phyloP scores from a whole-genome alignment of 2,329 filamentous ascomycete genomes.

The Ophiostoma ulmi region DNA sequence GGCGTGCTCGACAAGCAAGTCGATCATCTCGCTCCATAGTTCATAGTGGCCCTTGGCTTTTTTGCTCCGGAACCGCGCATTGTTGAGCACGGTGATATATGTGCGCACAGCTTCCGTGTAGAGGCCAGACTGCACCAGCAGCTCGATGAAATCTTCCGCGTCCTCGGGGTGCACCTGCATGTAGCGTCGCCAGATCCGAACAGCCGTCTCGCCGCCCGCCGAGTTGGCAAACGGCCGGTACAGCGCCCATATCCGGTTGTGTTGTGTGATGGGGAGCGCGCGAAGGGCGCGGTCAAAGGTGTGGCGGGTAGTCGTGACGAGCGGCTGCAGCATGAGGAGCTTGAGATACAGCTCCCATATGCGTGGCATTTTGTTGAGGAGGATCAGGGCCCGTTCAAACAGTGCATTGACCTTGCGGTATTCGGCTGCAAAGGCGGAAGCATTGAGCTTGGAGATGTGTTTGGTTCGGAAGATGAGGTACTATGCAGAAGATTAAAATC shows the following conservation, averaged over 20 bases:
- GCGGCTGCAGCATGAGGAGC: slow-evolving; percentile 86
- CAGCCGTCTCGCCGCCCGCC: slow-evolving; percentile 80
- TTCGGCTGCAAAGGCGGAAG: slow-evolving; percentile 71
- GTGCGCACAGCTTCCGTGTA: slow-evolving; percentile 88
- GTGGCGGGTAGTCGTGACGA: slow-evolving; percentile 77
- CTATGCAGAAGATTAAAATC: slow-evolving; percentile 31
- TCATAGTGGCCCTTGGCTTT: slow-evolving; percentile 93
- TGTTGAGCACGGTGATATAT: slow-evolving; percentile 89
- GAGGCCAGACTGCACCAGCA: slow-evolving; percentile 72
- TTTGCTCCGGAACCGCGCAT: slow-evolving; percentile 84
- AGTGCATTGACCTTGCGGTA: slow-evolving; percentile 91
- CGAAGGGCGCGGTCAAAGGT: slow-evolving; percentile 90
- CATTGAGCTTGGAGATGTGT: slow-evolving; percentile 76
- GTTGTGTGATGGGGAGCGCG: slow-evolving; percentile 87
- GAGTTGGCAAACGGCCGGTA: slow-evolving; percentile 90
- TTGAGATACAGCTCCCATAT: slow-evolving; percentile 98
- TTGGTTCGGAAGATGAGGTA: slow-evolving; percentile 81
- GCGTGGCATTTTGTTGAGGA: slow-evolving; percentile 97
- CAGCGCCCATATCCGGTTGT: slow-evolving; percentile 89
- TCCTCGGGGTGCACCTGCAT: slow-evolving; percentile 97
- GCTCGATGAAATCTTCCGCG: slow-evolving; percentile 88
- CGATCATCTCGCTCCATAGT: slow-evolving; percentile 96
- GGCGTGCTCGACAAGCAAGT: slow-evolving; percentile 85
- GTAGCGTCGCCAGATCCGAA: slow-evolving; percentile 91
- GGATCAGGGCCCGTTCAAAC: slow-evolving; percentile 84